Evolutionary conservation across 2,329 filamentous ascomycete species (phyloP), one percentile per base, ranked within the genome.

Genomic region (Clarireedia monteithiana): DNA sequence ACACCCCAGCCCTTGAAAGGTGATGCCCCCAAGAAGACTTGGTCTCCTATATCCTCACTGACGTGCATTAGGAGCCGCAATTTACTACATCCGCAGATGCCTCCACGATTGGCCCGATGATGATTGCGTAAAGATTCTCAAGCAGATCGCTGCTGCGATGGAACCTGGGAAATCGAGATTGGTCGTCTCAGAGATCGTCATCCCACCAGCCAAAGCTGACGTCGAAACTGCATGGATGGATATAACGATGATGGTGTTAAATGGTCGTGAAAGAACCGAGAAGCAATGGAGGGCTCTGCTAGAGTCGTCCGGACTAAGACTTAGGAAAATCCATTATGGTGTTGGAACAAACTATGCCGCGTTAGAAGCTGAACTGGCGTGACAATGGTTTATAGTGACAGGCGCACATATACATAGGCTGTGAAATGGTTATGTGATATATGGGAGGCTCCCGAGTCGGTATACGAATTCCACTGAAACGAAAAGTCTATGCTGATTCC

Each of bases 141-240:
- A 27, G 17, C 27, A 53, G 7, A 51, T 57, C 30, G 50, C 50
- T 36, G 50, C 20, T 24, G 55, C 55, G 26, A 53, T 57, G 44
- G 20, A 26, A 10, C 20, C 44, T 1, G 42, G 17, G 1, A 15
- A 23, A 14, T 57, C 55, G 12, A 42, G 14, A 27, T 66, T 77
- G 23, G 58, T 77, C 23, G 71, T 77, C 49, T 71, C 74, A 53
- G 75, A 77, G n/a, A 66, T 72, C 23, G 70, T 76, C 3, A 46
- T 77, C 7, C 71, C 73, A 1, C 62, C 73, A 27, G 60, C 47
- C 3, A 66, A 67, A 3, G 70, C 66, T 1, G 62, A 68, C 26
- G 70, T 63, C 61, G 59, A 69, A 42, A 64, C 69, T 1, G 60
- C 69, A 1, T 60, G 63, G 10, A 54, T 70, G 9, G 74, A 76